phyloP scores from a whole-genome alignment of 805 yeast species.

The Blastobotrys terrestris region DNA sequence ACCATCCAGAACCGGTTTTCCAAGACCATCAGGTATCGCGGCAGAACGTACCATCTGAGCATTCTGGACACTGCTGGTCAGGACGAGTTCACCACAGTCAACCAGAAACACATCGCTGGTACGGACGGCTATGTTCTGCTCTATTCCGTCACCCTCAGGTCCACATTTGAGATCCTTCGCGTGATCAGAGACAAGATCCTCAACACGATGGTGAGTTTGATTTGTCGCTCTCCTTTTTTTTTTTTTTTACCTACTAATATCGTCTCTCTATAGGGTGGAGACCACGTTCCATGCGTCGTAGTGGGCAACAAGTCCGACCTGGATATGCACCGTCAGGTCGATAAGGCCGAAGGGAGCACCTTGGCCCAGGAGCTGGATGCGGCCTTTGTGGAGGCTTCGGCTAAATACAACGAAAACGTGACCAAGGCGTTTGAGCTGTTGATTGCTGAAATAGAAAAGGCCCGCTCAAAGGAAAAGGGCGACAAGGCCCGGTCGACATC shows the following conservation, averaged over 20 bases:
- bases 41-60: constrained; percentile 73
- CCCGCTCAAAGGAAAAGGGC: background rate
- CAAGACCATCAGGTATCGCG: constrained; percentile 60
- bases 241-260: too few relatives aligned
- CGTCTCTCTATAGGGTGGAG: constrained; percentile 37
- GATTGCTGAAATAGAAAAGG: constrained; percentile 53
- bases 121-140: constrained; percentile 79
- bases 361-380: constrained; percentile 62
- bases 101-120: constrained; percentile 71
- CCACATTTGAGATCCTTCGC: constrained; percentile 69
- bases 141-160: constrained; percentile 72
- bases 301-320: constrained; percentile 76
- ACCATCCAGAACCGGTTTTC: constrained; percentile 83
- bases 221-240: too few relatives aligned
- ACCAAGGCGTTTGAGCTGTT: constrained; percentile 53
- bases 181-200: constrained; percentile 78
- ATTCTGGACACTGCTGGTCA: constrained; percentile 91
- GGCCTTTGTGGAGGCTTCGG: constrained; percentile 78
- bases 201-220: constrained; percentile 39
- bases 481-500: background rate
- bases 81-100: constrained; percentile 78
- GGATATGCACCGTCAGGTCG: constrained; percentile 52
- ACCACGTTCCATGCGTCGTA: constrained; percentile 68
- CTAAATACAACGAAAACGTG: constrained; percentile 72
- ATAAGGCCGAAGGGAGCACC: constrained; percentile 49